Conservation (phyloP, 2,329 filamentous ascomycete genomes). For the Septoria linicola region DNA sequence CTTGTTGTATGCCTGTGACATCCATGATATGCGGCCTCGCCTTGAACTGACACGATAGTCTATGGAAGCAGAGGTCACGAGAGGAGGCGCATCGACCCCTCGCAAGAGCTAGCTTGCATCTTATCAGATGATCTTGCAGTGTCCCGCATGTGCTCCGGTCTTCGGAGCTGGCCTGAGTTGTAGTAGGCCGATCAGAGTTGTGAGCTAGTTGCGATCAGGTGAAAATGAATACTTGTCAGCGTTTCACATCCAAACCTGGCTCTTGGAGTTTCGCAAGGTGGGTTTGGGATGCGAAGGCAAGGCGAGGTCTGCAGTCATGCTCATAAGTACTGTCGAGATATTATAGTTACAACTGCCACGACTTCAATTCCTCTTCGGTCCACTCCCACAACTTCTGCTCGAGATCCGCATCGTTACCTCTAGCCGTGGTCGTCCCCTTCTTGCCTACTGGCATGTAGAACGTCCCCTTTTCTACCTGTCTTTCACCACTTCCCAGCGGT, state of each 20-base stretch:
- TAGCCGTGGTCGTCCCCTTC: slow-evolving; percentile 24
- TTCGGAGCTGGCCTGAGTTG: too few species aligned
- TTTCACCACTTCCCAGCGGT: slow-evolving; percentile 37
- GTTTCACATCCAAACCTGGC: too few species aligned
- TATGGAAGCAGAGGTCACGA: neutral
- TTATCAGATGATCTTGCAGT: slow-evolving; percentile 11
- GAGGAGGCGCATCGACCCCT: too few species aligned
- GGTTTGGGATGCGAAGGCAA: too few species aligned
- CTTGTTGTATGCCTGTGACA: neutral
- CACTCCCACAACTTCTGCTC: slow-evolving; percentile 39
- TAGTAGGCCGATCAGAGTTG: too few species aligned
- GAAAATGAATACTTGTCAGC: too few species aligned
- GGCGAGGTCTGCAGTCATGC: too few species aligned
- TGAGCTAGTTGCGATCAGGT: too few species aligned
- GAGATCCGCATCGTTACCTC: slow-evolving; percentile 31
- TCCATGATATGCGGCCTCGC: neutral
- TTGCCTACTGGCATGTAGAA: slow-evolving; percentile 47
- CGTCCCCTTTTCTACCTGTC: slow-evolving; percentile 18
- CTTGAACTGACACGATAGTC: neutral
- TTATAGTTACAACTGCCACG: too few species aligned
- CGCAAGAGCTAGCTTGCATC: neutral
- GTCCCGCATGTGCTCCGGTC: neutral
- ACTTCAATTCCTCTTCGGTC: slow-evolving; percentile 31
- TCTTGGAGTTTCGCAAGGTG: too few species aligned
- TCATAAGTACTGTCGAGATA: too few species aligned